These are phyloP conservation scores for Syzygium syzygioides DNA, from an alignment of 441 rosid species.

Conservation along the genomic window DNA sequence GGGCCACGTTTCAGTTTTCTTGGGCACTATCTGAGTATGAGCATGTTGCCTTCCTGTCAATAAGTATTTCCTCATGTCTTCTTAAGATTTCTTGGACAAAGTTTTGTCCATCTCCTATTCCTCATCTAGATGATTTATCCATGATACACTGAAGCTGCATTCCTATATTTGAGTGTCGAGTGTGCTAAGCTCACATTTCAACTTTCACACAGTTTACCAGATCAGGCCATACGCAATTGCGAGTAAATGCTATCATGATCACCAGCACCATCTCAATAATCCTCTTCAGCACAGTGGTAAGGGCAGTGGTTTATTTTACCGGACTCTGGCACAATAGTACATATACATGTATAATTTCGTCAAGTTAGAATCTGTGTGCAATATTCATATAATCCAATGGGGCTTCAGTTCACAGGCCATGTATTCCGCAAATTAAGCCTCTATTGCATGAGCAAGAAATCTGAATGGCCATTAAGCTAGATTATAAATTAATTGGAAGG, in stretches of 20 bases:
- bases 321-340: not conserved
- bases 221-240: conserved; percentile 10
- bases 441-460: not conserved
- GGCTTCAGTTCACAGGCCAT: not conserved
- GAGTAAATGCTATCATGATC: conserved; percentile 15
- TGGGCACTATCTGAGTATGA: not conserved
- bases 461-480: not conserved
- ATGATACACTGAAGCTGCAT: not conserved
- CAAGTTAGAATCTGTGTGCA: not conserved
- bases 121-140: not conserved
- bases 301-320: not conserved
- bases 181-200: not conserved
- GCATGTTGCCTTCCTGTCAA: not conserved
- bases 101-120: not conserved
- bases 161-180: not conserved
- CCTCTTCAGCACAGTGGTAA: conserved; percentile 14
- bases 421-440: not conserved
- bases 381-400: not conserved
- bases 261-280: conserved; percentile 19
- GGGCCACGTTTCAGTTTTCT: not conserved
- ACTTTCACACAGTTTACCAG: conserved; percentile 8
- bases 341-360: not conserved
- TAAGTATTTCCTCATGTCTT: not conserved
- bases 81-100: not conserved
- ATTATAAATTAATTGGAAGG: not conserved